Base-by-base conservation (phyloP, 179 eudicot genomes). In the Corrigiola litoralis region DNA sequence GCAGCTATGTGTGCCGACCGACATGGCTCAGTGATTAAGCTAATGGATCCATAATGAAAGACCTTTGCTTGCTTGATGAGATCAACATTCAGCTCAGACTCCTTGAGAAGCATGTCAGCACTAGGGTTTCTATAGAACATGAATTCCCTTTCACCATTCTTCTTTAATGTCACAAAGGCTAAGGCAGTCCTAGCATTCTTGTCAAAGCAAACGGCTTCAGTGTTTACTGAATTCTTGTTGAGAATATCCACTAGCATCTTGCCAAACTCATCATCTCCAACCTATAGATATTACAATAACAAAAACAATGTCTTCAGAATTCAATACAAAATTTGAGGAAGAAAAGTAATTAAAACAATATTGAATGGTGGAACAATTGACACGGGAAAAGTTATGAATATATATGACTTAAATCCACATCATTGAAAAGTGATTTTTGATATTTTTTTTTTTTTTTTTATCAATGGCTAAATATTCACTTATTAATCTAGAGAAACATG, bases 91-190 rank as follows among this genome's bases (percentile, higher is more conserved):
- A 84, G 75, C 58, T 84, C 88, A 0, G 78, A 67, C 8, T 76
- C 76, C 44, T 72, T 67, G 1, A 84, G 51, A 4, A 84, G 72
- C 85, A 84, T 84, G 42, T 84, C 88, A 0, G 88, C 88, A 62
- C 88, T 84, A 27, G 88, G 88, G 55, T 84, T 84, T 34, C 88
- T 64, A 42, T 84, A 84, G 38, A 84, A 84, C 88, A 84, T 81
- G 44, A 84, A 84, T 58, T 84, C 88, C 17, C 88, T 59, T 54
- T 84, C 85, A 0, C 88, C 88, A 5, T 84, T 29, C 4, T 66
- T 51, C 63, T 65, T 77, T 16, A 81, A 47, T 1, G 88, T 84
- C 10, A 84, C 88, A 20, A 84, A 84, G 0, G 88, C 88, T 17
- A 84, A 40, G 12, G 88, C 88, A 0, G 88, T 84, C 41, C 88